Percentiles rank a stretch among this genome's conserved stretches.
Evolutionary conservation across 2,329 filamentous ascomycete genomes (phyloP).

Genomic region (Cercospora sp.): DNA sequence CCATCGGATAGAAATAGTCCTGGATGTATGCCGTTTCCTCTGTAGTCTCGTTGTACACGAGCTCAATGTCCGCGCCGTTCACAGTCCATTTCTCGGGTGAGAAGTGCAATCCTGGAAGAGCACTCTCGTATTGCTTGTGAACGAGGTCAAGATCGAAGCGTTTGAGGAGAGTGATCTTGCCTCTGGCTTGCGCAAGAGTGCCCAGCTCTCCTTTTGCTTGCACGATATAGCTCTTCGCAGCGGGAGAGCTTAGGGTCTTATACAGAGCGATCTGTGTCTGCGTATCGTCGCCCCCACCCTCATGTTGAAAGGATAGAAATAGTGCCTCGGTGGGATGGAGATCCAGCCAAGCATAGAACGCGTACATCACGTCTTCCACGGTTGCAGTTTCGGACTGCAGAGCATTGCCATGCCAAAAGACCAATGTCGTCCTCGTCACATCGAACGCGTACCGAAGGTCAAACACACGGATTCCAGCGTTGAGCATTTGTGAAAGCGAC

Average conservation of each 20-base stretch:
- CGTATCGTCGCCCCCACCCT: conserved; percentile 42
- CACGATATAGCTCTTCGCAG: conserved; percentile 45
- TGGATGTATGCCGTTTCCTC: conserved; percentile 50
- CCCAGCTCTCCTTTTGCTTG: conserved; percentile 42
- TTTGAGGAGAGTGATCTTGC: conserved; percentile 47
- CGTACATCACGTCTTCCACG: conserved; percentile 49
- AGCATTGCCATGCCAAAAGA: conserved; percentile 53
- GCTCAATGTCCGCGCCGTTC: conserved; percentile 43
- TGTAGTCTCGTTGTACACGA: conserved; percentile 45
- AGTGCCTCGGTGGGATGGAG: conserved; percentile 49
- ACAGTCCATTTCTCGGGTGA: conserved; percentile 48
- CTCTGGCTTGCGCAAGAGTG: conserved; percentile 40
- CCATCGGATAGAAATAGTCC: conserved; percentile 50
- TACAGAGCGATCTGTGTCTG: conserved; percentile 44
- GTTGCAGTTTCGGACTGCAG: conserved; percentile 48
- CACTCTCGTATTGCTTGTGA: conserved; percentile 37
- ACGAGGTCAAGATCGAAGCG: conserved; percentile 49
- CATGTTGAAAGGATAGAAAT: conserved; percentile 52
- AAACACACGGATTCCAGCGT: conserved; percentile 52
- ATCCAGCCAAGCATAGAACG: conserved; percentile 52
- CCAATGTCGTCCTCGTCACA: conserved; percentile 46
- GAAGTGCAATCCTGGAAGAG: conserved; percentile 52
- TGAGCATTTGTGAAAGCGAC: conserved; percentile 45
- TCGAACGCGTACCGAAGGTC: conserved; percentile 54
- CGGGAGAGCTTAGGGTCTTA: conserved; percentile 42